A percentile compares a stretch with the other conserved stretches of the same genome.
Conservation (phyloP, 2,329 filamentous ascomycete genomes). For the Aplosporella prunicola region DNA sequence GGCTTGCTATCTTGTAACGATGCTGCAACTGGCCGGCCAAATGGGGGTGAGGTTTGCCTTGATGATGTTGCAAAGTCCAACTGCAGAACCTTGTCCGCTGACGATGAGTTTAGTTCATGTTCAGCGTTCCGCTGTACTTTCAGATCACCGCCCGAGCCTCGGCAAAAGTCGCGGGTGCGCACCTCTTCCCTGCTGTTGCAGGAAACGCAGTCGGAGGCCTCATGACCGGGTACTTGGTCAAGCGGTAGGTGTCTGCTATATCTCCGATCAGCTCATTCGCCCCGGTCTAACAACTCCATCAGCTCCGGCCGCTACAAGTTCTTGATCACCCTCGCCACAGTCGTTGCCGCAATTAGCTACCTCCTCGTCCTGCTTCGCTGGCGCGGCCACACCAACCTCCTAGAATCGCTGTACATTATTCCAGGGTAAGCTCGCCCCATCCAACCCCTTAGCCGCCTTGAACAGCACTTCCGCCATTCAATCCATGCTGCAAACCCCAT, state of each 20-base stretch:
- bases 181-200: slow-evolving; percentile 57
- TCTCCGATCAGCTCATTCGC: no score
- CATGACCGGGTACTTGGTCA: slow-evolving; percentile 48
- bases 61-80: slow-evolving; percentile 9
- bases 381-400: slow-evolving; percentile 20
- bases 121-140: slow-evolving; percentile 60
- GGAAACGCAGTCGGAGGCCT: slow-evolving; percentile 59
- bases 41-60: slow-evolving; percentile 42
- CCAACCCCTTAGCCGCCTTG: no score
- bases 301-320: slow-evolving; percentile 21
- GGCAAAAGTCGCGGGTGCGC: slow-evolving; percentile 48
- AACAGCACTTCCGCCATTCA: no score
- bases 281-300: no score
- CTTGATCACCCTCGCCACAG: slow-evolving; percentile 15
- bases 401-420: slow-evolving; percentile 21
- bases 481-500: no score
- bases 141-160: slow-evolving; percentile 51
- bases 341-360: slow-evolving; percentile 17
- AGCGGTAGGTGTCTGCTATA: slow-evolving; percentile 28
- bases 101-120: no score
- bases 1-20: slow-evolving; percentile 43
- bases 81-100: slow-evolving; percentile 11
- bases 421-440: slow-evolving; percentile 10
- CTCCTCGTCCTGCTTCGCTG: slow-evolving; percentile 20
- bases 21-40: slow-evolving; percentile 49